Percentiles rank a stretch among this genome's conserved stretches.
Conservation (phyloP, 108 stramenopile genomes). For the Cylindrotheca closterium region DNA sequence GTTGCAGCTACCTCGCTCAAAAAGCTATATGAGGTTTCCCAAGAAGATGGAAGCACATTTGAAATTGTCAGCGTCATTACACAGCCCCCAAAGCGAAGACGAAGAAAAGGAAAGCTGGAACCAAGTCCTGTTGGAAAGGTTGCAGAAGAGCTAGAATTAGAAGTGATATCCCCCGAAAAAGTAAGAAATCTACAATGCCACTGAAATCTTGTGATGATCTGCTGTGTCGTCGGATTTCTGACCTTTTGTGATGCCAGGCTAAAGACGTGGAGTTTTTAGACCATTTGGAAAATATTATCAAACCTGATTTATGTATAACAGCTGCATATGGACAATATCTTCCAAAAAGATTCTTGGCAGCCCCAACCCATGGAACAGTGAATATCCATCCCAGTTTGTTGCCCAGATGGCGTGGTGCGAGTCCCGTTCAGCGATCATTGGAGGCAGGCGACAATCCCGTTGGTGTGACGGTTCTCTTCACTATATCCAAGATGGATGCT, state of each 20-base stretch:
- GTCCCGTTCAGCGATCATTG: conserved; percentile 87
- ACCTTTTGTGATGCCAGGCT: too few species aligned
- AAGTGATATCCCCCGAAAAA: conserved; percentile 84
- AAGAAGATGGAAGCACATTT: conserved; percentile 47
- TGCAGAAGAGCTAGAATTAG: conserved; percentile 78
- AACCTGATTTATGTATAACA: conserved; percentile 96
- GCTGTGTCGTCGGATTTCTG: too few species aligned
- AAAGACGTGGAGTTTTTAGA: conserved; percentile 85
- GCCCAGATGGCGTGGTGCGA: conserved; percentile 93
- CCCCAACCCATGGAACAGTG: conserved; percentile 87
- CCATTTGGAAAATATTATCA: conserved; percentile 46
- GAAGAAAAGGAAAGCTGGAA: conserved; percentile 77
- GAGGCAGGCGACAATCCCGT: conserved; percentile 47
- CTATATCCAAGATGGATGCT: conserved; percentile 96
- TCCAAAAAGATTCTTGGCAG: conserved; percentile 86
- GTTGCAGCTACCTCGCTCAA: conserved; percentile 92
- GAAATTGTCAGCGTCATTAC: conserved; percentile 91
- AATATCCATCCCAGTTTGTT: conserved; percentile 97
- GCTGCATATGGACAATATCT: conserved; percentile 97
- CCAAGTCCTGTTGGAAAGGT: conserved; percentile 85
- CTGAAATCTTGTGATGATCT: background rate
- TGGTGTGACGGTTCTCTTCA: conserved; percentile 92
- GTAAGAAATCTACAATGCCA: background rate
- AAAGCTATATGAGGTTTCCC: conserved; percentile 67
- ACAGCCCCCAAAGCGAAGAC: conserved; percentile 87